Evolutionary conservation across 164 flowering plant species (phyloP).

Genomic region (Magnolia changhungtana): DNA sequence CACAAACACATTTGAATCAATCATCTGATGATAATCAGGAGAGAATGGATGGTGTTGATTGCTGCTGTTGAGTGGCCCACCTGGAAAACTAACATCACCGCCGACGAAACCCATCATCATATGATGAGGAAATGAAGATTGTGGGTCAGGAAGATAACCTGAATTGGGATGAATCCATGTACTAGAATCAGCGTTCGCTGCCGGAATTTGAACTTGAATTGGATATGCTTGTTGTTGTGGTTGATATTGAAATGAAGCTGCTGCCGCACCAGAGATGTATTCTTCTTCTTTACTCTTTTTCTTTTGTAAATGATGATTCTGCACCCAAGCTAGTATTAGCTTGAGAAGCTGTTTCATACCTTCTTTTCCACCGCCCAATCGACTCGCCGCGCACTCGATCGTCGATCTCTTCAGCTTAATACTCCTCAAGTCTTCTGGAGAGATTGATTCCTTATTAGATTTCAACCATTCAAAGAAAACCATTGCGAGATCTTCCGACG

Average conservation of each 20-base stretch:
- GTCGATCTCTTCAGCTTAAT: conserved; percentile 79
- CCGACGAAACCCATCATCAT: conserved; percentile 36
- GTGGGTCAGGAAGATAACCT: not conserved
- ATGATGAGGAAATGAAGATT: conserved; percentile 10
- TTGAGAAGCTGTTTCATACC: conserved; percentile 78
- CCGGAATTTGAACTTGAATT: not conserved
- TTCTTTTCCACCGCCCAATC: conserved; percentile 77
- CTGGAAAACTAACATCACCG: conserved; percentile 16
- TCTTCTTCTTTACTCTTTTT: conserved; percentile 25
- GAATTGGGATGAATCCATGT: conserved; percentile 23
- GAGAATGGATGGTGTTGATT: not conserved
- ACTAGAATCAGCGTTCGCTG: conserved; percentile 16
- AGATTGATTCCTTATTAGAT: conserved; percentile 71
- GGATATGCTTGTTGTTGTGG: conserved; percentile 11
- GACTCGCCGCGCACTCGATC: conserved; percentile 71
- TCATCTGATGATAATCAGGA: conserved; percentile 32
- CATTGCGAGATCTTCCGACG: conserved; percentile 58
- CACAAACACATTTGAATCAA: conserved; percentile 41
- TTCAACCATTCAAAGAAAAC: conserved; percentile 95
- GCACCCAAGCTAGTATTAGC: conserved; percentile 91
- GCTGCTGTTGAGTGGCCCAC: not conserved
- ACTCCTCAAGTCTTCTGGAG: conserved; percentile 84
- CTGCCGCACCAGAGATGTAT: not conserved
- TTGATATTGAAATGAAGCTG: conserved; percentile 1
- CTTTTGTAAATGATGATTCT: conserved; percentile 72